Evolutionary conservation across 2,329 filamentous ascomycete species (phyloP), one percentile per base, ranked within the genome.

Genomic region (Dothideomycetes sp.): DNA sequence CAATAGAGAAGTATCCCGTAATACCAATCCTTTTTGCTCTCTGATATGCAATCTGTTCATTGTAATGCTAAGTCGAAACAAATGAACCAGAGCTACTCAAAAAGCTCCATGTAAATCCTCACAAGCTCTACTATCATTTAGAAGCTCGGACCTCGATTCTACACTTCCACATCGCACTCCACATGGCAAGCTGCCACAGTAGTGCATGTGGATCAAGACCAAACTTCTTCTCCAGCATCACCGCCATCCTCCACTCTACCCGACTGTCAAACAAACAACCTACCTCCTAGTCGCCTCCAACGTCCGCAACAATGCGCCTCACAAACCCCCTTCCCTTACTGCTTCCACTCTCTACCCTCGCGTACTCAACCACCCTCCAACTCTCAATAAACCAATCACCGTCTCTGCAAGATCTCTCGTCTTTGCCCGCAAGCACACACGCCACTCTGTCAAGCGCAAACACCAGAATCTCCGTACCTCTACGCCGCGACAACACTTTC

Each of bases 401-500:
- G 53, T 61, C 57, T 46, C 51, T 67, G 46, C 53, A 64, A 31
- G 65, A 68, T 49, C 63, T 68, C 32, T 60, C 68, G 16, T 59
- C 58, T 12, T 66, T 75, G 41, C 65, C 68, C 39, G 58, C 69
- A 34, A 74, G 80, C 39, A 80, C 79, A 16, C 68, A 80, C 54
- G 74, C 73, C 45, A 81, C 81, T 36, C 79, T 81, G 56, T 48
- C 54, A 9, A 19, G 28, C 55, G 57, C 13, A 49, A 56, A 15
- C 59, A 63, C 29, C 66, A 59, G 60, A 27, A 55, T 72, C 45
- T 65, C 72, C 18, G 78, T 83, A 10, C 79, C 80, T 8, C 65
- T 94, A 8, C 78, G 80, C 10, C 66, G 72, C 28, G 62, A 70
- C 51, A 83, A 84, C 59, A 78, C 76, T 17, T 86, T 95, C 56